A percentile compares a stretch with the other conserved stretches of the same genome.
Evolutionary conservation across 2,329 filamentous ascomycete species (phyloP).

Genomic region (Pseudocercospora fuligena): DNA sequence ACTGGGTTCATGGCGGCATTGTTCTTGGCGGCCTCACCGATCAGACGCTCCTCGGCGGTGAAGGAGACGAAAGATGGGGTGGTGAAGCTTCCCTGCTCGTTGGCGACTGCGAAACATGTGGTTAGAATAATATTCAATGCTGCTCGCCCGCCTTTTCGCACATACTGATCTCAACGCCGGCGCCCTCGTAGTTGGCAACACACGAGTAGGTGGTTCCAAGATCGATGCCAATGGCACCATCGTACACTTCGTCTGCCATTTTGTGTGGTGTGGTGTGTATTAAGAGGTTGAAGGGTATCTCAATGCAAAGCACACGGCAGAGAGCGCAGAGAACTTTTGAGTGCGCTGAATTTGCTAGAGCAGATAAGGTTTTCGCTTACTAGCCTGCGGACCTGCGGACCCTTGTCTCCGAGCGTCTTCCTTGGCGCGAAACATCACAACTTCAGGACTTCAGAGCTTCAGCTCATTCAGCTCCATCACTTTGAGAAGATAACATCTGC

Average conservation of each 20-base stretch:
- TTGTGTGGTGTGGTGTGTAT: slow-evolving; percentile 45
- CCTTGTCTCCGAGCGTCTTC: not conserved
- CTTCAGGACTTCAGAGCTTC: not conserved
- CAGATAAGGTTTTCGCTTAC: slow-evolving; percentile 5
- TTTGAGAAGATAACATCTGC: not conserved
- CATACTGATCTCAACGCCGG: slow-evolving; percentile 97
- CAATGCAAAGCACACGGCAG: not conserved
- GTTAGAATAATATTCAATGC: slow-evolving; percentile 18
- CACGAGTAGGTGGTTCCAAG: slow-evolving; percentile 99
- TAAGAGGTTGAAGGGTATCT: not conserved
- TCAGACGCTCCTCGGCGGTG: slow-evolving; percentile 97
- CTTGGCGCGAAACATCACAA: not conserved
- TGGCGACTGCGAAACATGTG: slow-evolving; percentile 66
- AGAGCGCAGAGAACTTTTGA: slow-evolving; percentile 1
- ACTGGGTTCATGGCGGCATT: slow-evolving; percentile 98
- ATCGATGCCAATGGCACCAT: slow-evolving; percentile 99
- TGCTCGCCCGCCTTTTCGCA: slow-evolving; percentile 32
- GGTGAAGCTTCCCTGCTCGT: slow-evolving; percentile 99
- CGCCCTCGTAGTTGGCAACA: slow-evolving; percentile 98
- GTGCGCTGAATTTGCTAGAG: slow-evolving; percentile 8
- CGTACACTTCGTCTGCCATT: slow-evolving; percentile 98
- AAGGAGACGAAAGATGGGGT: slow-evolving; percentile 99
- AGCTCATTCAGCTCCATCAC: no score
- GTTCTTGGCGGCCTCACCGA: slow-evolving; percentile 99
- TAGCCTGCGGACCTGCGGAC: not conserved